Conservation (phyloP, 352 stramenopile genomes). For the Phytophthora fragariaefolia region DNA sequence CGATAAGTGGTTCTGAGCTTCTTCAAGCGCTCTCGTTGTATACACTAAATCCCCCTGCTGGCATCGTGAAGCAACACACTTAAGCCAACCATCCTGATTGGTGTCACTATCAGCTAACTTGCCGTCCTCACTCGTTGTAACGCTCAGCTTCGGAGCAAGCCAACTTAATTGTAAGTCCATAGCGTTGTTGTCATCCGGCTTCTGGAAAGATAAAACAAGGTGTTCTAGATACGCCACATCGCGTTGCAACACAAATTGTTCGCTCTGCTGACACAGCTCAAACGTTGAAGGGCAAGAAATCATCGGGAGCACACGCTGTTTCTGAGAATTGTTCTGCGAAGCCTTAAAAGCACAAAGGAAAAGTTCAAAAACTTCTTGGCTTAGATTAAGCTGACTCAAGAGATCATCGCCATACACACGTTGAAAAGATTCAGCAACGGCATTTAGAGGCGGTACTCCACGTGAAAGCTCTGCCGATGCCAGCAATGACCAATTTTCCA, state of each 20-base stretch:
- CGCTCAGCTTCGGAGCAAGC: slow-evolving; percentile 27
- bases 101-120: background rate
- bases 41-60: slow-evolving; percentile 27
- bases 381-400: slow-evolving; percentile 49
- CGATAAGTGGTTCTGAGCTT: slow-evolving; percentile 54
- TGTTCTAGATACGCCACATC: slow-evolving; percentile 74
- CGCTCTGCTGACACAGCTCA: slow-evolving; percentile 62
- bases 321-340: slow-evolving; percentile 25
- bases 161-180: slow-evolving; percentile 42
- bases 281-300: slow-evolving; percentile 53
- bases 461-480: slow-evolving; percentile 70
- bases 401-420: slow-evolving; percentile 69
- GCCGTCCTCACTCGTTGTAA: slow-evolving; percentile 3
- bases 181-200: slow-evolving; percentile 9
- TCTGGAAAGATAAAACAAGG: slow-evolving; percentile 43
- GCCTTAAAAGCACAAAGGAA: slow-evolving; percentile 47
- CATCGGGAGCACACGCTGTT: slow-evolving; percentile 47
- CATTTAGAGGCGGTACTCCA: slow-evolving; percentile 46
- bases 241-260: slow-evolving; percentile 58
- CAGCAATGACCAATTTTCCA: slow-evolving; percentile 82
- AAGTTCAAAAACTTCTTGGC: slow-evolving; percentile 38
- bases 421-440: slow-evolving; percentile 64
- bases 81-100: slow-evolving; percentile 37
- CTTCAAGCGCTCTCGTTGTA: slow-evolving; percentile 43
- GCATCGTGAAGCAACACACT: slow-evolving; percentile 39